Base-by-base conservation (phyloP, 2,329 filamentous ascomycete genomes). In the Trichophyton equinum region DNA sequence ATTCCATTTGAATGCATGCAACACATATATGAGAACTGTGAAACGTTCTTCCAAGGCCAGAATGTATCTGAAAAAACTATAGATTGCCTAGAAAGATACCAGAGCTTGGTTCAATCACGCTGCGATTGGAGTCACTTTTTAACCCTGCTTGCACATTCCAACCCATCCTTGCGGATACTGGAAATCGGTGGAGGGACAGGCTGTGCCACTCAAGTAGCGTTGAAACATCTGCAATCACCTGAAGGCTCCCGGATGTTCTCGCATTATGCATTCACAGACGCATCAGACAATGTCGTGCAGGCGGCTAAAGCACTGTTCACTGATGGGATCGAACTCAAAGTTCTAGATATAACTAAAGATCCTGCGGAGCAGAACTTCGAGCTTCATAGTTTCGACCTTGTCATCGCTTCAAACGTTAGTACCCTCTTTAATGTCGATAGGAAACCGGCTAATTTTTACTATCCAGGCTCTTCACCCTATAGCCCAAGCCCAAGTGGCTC, bases 151-250 rank as follows among this genome's bases (percentile, higher is more conserved):
- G 57, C 57, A 8, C 64, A 65, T 49, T 59, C 53, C 4, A 65
- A 66, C 38, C 65, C 66, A 5, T 40, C 27, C 4, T 38, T 63
- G 22, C 57, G 56, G 5, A 42, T 66, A 27, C 60, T 67, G 2
- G 66, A 67, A 44, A 66, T 67, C 11, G 65, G 66, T 25, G 44
- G n/a, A 47, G 65, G 62, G 8, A 65, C 62, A 11, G 64, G 62
- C 0, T n/a, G 42, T n/a, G 15, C 53, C 3, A 38, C 57, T 6
- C 38, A 62, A 5, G 61, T 58, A 8, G 49, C 63, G 6, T 22
- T 47, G 44, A n/a, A 47, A 4, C 8, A 47, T 20, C 9, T 47
- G 20, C 40, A 38, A 15, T 53, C 27, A 9, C n/a, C 55, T 6
- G 57, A 63, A 15, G 61, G 46, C 9, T 51, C 51, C 4, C 38